Percentiles rank a stretch among this genome's conserved stretches.
These are phyloP conservation scores for Pleurotus giganteus DNA, from an alignment of 768 basidiomycete genomes.

Conservation along the genomic window DNA sequence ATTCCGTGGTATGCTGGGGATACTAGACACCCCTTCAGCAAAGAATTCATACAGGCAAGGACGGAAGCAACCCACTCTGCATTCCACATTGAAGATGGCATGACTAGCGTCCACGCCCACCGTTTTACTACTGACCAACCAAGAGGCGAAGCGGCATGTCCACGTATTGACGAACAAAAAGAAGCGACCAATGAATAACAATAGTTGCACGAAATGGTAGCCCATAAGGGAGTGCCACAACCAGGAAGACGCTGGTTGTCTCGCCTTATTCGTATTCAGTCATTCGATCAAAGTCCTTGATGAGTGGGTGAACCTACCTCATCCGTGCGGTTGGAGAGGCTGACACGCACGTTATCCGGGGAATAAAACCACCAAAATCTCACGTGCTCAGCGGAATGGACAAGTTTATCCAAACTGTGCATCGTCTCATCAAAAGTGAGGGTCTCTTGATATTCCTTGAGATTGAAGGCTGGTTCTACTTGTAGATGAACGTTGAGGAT, in stretches of 20 bases:
- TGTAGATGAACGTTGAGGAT: conserved; percentile 76
- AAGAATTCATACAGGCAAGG: conserved; percentile 2
- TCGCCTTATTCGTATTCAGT: conserved; percentile 38
- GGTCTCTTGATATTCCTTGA: conserved; percentile 70
- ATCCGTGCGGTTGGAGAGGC: conserved; percentile 68
- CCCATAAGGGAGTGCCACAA: conserved; percentile 72
- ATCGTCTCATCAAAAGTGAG: conserved; percentile 64
- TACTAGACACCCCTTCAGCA: conserved; percentile 45
- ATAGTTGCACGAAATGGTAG: conserved; percentile 78
- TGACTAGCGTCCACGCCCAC: conserved; percentile 75
- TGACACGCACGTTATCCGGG: conserved; percentile 66
- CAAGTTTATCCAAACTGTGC: conserved; percentile 51
- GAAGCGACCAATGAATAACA: conserved; percentile 76
- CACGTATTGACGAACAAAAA: conserved; percentile 59
- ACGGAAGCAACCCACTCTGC: conserved; percentile 57
- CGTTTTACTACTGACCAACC: conserved; percentile 57
- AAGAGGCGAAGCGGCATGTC: conserved; percentile 63
- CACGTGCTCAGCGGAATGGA: conserved; percentile 78
- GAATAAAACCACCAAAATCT: conserved; percentile 95
- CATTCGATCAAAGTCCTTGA: conserved; percentile 10
- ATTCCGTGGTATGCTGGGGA: conserved; percentile 93
- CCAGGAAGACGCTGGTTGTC: conserved; percentile 53
- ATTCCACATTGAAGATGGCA: conserved; percentile 90
- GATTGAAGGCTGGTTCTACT: conserved; percentile 78
- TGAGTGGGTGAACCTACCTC: conserved; percentile 48